Conservation (phyloP, 2,329 filamentous ascomycete species). For the Fusarium oxysporum region DNA sequence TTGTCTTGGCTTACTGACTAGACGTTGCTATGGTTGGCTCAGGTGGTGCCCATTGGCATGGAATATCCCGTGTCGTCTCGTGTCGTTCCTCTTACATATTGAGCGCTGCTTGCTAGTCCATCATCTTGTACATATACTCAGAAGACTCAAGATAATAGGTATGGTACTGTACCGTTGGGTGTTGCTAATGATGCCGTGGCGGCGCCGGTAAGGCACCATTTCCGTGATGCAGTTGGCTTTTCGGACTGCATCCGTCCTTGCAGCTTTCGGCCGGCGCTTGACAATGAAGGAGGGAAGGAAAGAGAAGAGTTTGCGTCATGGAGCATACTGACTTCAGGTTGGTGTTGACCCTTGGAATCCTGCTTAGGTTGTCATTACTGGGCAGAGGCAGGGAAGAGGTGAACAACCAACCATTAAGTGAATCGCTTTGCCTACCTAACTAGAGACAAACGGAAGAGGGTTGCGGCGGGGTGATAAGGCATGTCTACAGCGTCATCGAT, state of each 20-base stretch:
- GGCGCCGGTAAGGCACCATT: conserved; percentile 15
- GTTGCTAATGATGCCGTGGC: conserved; percentile 42
- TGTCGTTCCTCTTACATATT: neutral
- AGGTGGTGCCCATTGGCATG: conserved; percentile 1
- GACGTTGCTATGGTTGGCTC: neutral
- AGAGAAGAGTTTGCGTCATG: conserved; percentile 41
- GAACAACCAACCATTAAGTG: neutral
- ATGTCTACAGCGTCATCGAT: conserved; percentile 39
- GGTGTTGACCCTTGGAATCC: conserved; percentile 41
- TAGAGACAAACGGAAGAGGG: conserved; percentile 13
- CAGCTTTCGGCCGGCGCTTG: conserved; percentile 28
- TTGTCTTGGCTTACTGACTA: neutral
- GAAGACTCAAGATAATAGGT: neutral
- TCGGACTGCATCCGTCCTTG: conserved; percentile 23
- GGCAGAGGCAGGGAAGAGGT: conserved; percentile 10
- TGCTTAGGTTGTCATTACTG: conserved; percentile 5
- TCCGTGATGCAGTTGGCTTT: conserved; percentile 20
- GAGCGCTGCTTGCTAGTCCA: neutral
- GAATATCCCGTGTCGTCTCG: neutral
- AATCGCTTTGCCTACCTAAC: neutral
- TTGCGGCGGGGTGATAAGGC: conserved; percentile 25
- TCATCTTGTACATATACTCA: neutral
- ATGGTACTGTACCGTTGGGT: conserved; percentile 4
- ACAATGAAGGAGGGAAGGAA: neutral
- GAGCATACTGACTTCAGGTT: conserved; percentile 26